Evolutionary conservation across 1,284 basidiomycete species (phyloP).

Genomic region (Melanopsichium pennsylvanicum): DNA sequence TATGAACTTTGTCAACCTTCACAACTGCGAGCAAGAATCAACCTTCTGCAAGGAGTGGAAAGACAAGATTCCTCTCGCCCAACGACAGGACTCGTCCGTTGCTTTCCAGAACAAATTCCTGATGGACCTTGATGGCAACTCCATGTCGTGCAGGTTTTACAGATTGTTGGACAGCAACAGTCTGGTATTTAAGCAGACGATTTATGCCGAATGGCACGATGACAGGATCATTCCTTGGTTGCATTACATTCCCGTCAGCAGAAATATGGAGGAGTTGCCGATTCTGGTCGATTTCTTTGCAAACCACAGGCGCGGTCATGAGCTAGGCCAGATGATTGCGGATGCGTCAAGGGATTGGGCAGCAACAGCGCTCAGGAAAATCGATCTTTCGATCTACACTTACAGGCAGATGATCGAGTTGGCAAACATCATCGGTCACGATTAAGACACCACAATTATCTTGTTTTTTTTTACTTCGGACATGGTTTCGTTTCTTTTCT

Average conservation of each 20-base stretch:
- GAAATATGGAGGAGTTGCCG: constrained; percentile 22
- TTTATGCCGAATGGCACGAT: constrained; percentile 34
- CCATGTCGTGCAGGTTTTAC: constrained; percentile 35
- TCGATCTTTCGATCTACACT: constrained; percentile 22
- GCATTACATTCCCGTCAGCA: constrained; percentile 28
- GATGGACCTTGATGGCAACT: constrained; percentile 33
- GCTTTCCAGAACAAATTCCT: constrained; percentile 32
- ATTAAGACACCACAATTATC: constrained; percentile 8
- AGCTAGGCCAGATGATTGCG: constrained; percentile 14
- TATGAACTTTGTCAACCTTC: constrained; percentile 20
- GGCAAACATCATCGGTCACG: constrained; percentile 21
- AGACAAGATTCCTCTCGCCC: constrained; percentile 1
- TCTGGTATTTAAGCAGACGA: constrained; percentile 35
- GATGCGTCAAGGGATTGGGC: constrained; percentile 8
- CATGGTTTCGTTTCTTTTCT: not conserved
- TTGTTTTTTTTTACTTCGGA: too few relatives aligned
- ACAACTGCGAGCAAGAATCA: constrained; percentile 1
- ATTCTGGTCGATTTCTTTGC: constrained; percentile 29
- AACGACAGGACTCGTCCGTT: too few relatives aligned
- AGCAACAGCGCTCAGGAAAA: constrained; percentile 8
- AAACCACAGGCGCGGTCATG: constrained; percentile 10
- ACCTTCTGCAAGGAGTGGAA: constrained; percentile 19
- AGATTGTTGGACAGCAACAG: constrained; percentile 43
- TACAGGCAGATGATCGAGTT: constrained; percentile 34
- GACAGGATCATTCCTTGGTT: constrained; percentile 32